Conservation (phyloP, 805 yeast genomes). For the Lipomyces starkeyi region DNA sequence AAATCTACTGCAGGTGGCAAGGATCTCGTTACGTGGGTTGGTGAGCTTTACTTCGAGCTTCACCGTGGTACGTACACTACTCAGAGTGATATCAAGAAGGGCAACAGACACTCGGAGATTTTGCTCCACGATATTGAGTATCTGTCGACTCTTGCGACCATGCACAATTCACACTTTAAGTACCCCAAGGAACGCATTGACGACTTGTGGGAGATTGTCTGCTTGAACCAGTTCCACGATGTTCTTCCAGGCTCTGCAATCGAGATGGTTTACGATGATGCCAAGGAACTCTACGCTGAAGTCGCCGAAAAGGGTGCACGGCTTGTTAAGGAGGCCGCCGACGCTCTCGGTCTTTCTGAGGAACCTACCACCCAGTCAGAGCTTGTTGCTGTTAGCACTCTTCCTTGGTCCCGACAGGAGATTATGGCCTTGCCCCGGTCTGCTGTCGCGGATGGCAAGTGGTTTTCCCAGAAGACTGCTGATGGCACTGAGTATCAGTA, state of each 20-base stretch:
- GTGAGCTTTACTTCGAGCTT: constrained; percentile 91
- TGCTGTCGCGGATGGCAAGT: constrained; percentile 9
- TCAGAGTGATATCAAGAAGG: constrained; percentile 83
- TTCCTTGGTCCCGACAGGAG: constrained; percentile 40
- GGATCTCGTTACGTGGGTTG: constrained; percentile 83
- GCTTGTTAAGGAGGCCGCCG: constrained; percentile 59
- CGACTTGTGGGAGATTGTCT: constrained; percentile 83
- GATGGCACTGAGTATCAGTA: constrained; percentile 30
- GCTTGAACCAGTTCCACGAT: constrained; percentile 94
- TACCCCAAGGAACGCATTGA: constrained; percentile 77
- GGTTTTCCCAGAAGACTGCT: constrained; percentile 17
- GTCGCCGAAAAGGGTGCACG: constrained; percentile 60
- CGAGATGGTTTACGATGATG: constrained; percentile 92
- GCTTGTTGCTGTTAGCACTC: constrained; percentile 36
- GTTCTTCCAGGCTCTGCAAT: constrained; percentile 98
- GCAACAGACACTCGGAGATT: constrained; percentile 77
- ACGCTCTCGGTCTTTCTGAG: constrained; percentile 48
- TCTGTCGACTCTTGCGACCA: constrained; percentile 77
- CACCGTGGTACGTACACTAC: constrained; percentile 98
- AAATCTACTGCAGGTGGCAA: constrained; percentile 67
- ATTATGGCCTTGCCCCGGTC: constrained; percentile 23
- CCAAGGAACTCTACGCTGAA: constrained; percentile 72
- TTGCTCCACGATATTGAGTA: constrained; percentile 85
- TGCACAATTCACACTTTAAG: constrained; percentile 57
- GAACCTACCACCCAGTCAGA: constrained; percentile 27